A percentile compares a stretch with the other conserved stretches of the same genome.
phyloP scores from a whole-genome alignment of 345 rosid genomes.

The Syzygium oleosum region DNA sequence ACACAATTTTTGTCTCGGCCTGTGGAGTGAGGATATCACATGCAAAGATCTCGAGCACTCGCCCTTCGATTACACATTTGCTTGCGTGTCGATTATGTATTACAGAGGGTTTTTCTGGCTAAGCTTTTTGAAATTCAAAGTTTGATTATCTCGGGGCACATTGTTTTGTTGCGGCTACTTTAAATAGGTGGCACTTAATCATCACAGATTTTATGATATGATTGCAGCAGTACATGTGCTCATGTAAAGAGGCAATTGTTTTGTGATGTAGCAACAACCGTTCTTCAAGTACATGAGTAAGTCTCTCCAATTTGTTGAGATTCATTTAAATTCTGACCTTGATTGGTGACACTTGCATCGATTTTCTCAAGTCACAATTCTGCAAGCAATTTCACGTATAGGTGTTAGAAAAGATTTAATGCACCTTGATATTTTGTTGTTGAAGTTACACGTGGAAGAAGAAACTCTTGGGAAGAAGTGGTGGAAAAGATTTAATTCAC shows the following conservation, averaged over 20 bases:
- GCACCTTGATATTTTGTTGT: not conserved
- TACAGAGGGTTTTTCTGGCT: not conserved
- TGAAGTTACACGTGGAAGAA: not conserved
- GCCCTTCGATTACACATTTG: too few species aligned
- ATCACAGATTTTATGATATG: not conserved
- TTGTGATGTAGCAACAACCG: not conserved
- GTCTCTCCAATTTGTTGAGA: not conserved
- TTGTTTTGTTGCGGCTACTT: not conserved
- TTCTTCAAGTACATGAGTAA: not conserved
- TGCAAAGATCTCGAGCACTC: not conserved
- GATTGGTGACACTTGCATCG: not conserved
- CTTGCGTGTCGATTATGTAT: not conserved
- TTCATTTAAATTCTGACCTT: not conserved
- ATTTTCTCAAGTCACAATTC: not conserved
- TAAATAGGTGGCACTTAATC: not conserved
- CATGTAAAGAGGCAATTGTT: not conserved
- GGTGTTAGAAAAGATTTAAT: not conserved
- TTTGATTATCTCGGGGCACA: not conserved
- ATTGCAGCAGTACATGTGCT: not conserved
- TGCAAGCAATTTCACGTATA: not conserved
- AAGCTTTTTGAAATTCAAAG: not conserved
- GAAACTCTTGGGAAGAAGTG: not conserved
- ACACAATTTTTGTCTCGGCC: not conserved
- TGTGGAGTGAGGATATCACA: not conserved
- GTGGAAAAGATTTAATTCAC: not conserved